These are phyloP conservation scores for Urochloa ruziziensis DNA, from an alignment of 176 grass and related monocot genomes.

Conservation along the genomic window DNA sequence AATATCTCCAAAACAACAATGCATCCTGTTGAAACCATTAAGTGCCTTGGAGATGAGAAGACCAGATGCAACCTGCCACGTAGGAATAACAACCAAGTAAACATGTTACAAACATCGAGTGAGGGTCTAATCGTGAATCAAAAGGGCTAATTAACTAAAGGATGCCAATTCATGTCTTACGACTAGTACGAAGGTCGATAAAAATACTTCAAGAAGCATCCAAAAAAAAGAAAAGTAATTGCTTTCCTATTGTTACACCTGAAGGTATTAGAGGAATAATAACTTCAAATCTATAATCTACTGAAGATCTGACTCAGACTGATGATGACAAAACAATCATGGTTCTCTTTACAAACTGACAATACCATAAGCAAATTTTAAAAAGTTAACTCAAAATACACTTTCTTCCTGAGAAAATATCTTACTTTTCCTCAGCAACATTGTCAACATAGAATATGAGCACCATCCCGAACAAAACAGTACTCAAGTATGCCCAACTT, in stretches of 20 bases:
- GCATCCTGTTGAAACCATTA: conserved; percentile 79
- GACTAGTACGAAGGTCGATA: background rate
- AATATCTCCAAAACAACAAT: conserved; percentile 85
- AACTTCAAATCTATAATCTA: conserved; percentile 13
- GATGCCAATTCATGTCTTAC: background rate
- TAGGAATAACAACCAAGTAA: conserved; percentile 10
- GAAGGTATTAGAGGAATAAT: background rate
- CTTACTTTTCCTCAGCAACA: conserved; percentile 90
- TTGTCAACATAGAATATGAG: conserved; percentile 93
- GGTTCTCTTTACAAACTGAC: background rate
- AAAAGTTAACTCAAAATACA: background rate
- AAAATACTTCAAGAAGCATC: conserved; percentile 15
- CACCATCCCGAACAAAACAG: conserved; percentile 82
- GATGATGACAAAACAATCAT: conserved; percentile 4
- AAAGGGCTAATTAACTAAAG: conserved; percentile 15
- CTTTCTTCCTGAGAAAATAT: background rate
- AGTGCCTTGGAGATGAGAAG: conserved; percentile 94
- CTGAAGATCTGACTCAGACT: background rate
- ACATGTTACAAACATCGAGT: background rate
- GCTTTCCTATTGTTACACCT: background rate
- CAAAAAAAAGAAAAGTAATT: background rate
- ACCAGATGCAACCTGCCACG: conserved; percentile 85
- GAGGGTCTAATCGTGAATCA: background rate
- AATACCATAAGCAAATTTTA: background rate
- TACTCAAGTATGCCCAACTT: conserved; percentile 93